Evolutionary conservation across 805 yeast species (phyloP), one percentile per base, ranked within the genome.

Genomic region (Kodamaea leandrae): DNA sequence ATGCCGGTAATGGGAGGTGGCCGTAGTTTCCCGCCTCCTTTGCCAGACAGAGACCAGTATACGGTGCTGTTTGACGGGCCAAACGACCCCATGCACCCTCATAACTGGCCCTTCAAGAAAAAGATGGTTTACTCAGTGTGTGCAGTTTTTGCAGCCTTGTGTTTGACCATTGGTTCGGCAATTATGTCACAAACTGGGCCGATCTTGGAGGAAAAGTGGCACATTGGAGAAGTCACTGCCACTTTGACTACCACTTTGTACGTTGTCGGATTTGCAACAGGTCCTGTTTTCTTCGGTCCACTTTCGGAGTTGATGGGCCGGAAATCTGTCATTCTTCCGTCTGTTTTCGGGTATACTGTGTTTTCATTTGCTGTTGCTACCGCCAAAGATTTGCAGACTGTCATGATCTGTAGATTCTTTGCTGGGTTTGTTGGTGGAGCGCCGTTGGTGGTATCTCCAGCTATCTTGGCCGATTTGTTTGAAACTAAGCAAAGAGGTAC

Each of bases 241-340:
- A 75, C 86, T 15, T 70, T 91, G 35, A 85, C 87, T 42, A 74
- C 88, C 7, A 80, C 96, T 0, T 69, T 89, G 18, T 90, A 78
- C 53, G 96, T 90, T n/a, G 61, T 88, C 30, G 98, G 97, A 8
- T 91, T 89, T 63, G 97, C 96, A 1, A 75, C 87, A 0, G 96
- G 97, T 14, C 98, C 98, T 3, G 70, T 90, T 38, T 55, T 87
- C 19, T 50, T 32, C 18, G 54, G 52, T 3, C 54, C 52, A 3
- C 24, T 48, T 28, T 38, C 42, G 15, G 54, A 50, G 27, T 35
- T 48, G 29, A 48, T 55, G 50, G 61, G 71, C 34, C 59, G 80
- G 30, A 72, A 64, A 47, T 44, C 57, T 4, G 74, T 77, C 21
- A 67, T 75, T 17, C 46, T 75, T 21, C 39, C 63, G 2, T 78